Evolutionary conservation across 2,329 filamentous ascomycete genomes (phyloP), one percentile per base, ranked within the genome.

Genomic region (Calonectria naviculata): DNA sequence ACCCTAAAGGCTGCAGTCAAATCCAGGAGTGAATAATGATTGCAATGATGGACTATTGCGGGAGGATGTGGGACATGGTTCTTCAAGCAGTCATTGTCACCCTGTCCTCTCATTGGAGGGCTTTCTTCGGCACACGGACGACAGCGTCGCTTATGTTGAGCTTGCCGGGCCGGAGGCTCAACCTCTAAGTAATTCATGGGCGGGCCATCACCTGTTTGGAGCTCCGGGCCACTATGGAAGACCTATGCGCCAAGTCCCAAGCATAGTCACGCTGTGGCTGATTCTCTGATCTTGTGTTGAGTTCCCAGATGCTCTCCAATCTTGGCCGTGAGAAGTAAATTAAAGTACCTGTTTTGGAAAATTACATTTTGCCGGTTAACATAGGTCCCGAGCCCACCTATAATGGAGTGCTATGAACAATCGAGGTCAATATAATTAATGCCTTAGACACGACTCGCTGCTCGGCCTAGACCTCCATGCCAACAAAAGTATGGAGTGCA

Each of bases 111-210:
- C 54, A 69, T 70, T 72, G 67, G 67, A 66, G 54, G 70, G 46
- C 62, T 69, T 66, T 60, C 29, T 62, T 60, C 49, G 31, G 70
- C 10, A 56, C 49, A 69, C 70, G 67, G 70, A 71, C 58, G 56
- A 29, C 70, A 62, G 56, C 58, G 54, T 49, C 70, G 70, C 49
- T 63, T 63, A 63, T 58, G 58, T 41, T 36, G 41, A 52, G 66
- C 58, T 29, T 49, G 17, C 13, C 52, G 54, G 44, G 24, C 21
- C 38, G 24, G 38, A 60, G 47, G 21, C 41, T 62, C 44, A 17
- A 42, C 47, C 29, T 62, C 68, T 60, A n/a, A 41, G 41, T 26
- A n/a, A 56, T 41, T 46, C 28, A 56, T 34, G 44, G 38, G 31
- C 65, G 65, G 65, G 58, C 56, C 58, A 36, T 68, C 56, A 58